Percentiles rank a stretch among this genome's conserved stretches.
Evolutionary conservation across 1,139 yeast species (phyloP).

Genomic region (Suhomyces bokatorum): DNA sequence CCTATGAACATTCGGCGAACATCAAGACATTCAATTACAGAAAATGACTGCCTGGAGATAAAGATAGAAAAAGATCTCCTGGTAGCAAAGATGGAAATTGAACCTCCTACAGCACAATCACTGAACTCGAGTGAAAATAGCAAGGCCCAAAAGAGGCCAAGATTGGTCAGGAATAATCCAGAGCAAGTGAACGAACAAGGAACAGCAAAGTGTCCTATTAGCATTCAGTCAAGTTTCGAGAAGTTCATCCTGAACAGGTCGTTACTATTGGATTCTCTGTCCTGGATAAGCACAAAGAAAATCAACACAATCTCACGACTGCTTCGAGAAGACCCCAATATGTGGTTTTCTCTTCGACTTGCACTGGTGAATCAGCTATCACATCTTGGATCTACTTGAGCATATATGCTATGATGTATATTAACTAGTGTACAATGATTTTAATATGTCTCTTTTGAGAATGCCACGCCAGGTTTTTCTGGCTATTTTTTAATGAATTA

Average conservation of each 20-base stretch:
- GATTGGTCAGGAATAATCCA: background rate
- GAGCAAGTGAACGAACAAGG: background rate
- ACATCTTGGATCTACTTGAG: no score
- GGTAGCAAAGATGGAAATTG: background rate
- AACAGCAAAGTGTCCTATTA: no score
- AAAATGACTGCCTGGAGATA: no score
- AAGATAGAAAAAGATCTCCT: background rate
- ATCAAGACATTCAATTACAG: no score
- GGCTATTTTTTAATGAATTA: background rate
- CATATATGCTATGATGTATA: background rate
- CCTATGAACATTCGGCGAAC: no score
- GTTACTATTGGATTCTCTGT: background rate
- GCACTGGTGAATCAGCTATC: slow-evolving; percentile 1
- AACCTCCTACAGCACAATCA: background rate
- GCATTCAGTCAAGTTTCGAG: background rate
- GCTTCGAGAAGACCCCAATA: slow-evolving; percentile 4
- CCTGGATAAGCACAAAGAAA: background rate
- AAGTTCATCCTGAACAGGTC: slow-evolving; percentile 1
- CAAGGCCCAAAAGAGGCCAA: background rate
- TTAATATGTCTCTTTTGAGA: background rate
- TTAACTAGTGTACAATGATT: background rate
- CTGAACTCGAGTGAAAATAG: background rate
- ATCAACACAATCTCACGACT: slow-evolving; percentile 3
- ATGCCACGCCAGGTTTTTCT: background rate
- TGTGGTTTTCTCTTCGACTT: slow-evolving; percentile 9